Evolutionary conservation across 2,329 filamentous ascomycete species (phyloP).

Genomic region (Penicillium concentricum): DNA sequence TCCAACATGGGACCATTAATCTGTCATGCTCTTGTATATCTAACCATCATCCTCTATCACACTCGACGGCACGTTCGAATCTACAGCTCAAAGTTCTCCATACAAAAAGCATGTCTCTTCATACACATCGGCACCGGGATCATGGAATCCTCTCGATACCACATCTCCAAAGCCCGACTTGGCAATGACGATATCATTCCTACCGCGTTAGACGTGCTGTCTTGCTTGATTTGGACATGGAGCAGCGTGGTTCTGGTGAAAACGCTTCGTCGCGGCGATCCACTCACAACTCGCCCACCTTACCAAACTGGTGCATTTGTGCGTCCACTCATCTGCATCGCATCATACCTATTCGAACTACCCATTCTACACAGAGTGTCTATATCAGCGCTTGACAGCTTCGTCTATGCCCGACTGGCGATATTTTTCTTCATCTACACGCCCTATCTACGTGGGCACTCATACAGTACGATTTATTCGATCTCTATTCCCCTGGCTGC

Average conservation of each 20-base stretch:
- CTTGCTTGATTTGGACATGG: conserved; percentile 1
- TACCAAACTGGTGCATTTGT: conserved; percentile 1
- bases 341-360: background rate
- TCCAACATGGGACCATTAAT: background rate
- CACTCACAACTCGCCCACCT: background rate
- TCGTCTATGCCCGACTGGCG: conserved; percentile 1
- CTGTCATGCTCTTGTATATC: background rate
- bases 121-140: background rate
- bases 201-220: background rate
- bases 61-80: background rate
- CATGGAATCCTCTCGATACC: background rate
- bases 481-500: conserved; percentile 3
- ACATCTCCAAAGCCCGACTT: background rate
- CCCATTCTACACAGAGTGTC: background rate
- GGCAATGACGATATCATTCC: background rate
- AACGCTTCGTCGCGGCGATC: conserved; percentile 4
- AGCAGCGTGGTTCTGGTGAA: background rate
- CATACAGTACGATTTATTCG: background rate
- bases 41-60: background rate
- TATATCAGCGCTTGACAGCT: background rate
- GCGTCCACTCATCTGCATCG: background rate
- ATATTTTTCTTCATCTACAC: conserved; percentile 5
- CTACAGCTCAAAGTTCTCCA: background rate
- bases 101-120: background rate
- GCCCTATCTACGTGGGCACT: background rate